Conservation (phyloP, 2,329 filamentous ascomycete genomes). For the Didymella sp. region DNA sequence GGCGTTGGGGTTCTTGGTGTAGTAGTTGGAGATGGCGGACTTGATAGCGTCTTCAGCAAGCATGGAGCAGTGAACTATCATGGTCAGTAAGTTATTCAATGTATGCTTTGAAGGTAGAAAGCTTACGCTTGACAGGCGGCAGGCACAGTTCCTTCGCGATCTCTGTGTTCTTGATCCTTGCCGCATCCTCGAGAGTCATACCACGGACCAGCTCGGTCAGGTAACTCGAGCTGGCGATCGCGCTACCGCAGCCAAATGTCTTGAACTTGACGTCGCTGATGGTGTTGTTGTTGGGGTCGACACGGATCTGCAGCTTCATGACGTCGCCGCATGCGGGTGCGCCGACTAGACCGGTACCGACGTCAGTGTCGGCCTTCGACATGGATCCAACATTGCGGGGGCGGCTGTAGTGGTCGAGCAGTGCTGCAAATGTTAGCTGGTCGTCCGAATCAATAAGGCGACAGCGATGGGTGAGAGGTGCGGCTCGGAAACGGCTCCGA, state of each 20-base stretch:
- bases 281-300: constrained; percentile 84
- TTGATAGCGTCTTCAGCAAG: constrained; percentile 93
- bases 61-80: constrained; percentile 85
- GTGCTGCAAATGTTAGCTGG: constrained; percentile 55
- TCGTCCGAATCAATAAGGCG: constrained; percentile 20
- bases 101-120: neutral
- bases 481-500: constrained; percentile 15
- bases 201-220: constrained; percentile 92
- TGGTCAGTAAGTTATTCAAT: neutral
- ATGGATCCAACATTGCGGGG: constrained; percentile 81
- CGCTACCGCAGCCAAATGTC: constrained; percentile 93
- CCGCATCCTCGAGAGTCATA: constrained; percentile 95
- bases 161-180: constrained; percentile 93
- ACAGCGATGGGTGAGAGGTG: constrained; percentile 2
- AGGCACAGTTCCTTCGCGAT: constrained; percentile 95
- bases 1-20: constrained; percentile 84
- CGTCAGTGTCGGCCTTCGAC: constrained; percentile 79
- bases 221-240: constrained; percentile 94
- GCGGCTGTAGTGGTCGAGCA: constrained; percentile 81
- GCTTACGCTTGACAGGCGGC: constrained; percentile 84
- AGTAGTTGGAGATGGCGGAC: constrained; percentile 88
- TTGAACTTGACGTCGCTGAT: constrained; percentile 98
- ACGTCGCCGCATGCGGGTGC: constrained; percentile 92
- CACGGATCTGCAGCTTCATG: constrained; percentile 92
- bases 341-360: constrained; percentile 89